phyloP scores from a whole-genome alignment of 2,329 filamentous ascomycete species.

The Malbranchea cinnamomea region DNA sequence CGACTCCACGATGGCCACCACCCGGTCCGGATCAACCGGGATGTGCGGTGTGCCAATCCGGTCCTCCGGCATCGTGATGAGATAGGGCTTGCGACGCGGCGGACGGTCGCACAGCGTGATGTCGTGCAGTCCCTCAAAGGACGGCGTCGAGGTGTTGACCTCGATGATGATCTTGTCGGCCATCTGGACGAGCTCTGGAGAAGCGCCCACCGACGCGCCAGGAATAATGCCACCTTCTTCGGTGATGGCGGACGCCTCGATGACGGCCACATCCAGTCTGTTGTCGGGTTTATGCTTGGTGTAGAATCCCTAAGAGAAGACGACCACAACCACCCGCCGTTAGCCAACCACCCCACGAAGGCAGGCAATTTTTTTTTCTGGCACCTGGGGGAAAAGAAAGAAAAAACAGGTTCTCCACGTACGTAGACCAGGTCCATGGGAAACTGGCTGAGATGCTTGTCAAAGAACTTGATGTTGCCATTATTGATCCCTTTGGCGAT shows the following conservation, averaged over 20 bases:
- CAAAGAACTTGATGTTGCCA: constrained; percentile 79
- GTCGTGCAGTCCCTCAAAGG: constrained; percentile 77
- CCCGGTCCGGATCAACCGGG: constrained; percentile 69
- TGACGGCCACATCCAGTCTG: constrained; percentile 66
- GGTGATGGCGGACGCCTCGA: constrained; percentile 75
- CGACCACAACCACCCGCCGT: too few species aligned
- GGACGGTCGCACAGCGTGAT: constrained; percentile 81
- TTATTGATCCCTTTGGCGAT: constrained; percentile 85
- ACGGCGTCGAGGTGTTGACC: constrained; percentile 74
- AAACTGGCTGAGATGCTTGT: constrained; percentile 90
- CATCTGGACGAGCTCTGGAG: constrained; percentile 76
- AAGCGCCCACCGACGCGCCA: constrained; percentile 71
- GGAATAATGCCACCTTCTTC: constrained; percentile 81
- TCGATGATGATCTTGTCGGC: constrained; percentile 88
- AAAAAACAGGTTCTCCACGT: constrained; percentile 24
- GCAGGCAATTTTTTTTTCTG: too few species aligned
- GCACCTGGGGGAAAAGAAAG: too few species aligned
- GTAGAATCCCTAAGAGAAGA: constrained; percentile 51
- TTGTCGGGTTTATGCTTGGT: constrained; percentile 63
- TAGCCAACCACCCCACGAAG: too few species aligned
- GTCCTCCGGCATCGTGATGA: constrained; percentile 74
- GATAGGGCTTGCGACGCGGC: constrained; percentile 66
- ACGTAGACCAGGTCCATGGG: constrained; percentile 72
- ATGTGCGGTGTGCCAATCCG: constrained; percentile 72
- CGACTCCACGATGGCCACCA: constrained; percentile 71